Percentiles rank a stretch among this genome's conserved stretches.
These are phyloP conservation scores for Nicotiana knightiana DNA, from an alignment of 257 asterid species.

Conservation along the genomic window DNA sequence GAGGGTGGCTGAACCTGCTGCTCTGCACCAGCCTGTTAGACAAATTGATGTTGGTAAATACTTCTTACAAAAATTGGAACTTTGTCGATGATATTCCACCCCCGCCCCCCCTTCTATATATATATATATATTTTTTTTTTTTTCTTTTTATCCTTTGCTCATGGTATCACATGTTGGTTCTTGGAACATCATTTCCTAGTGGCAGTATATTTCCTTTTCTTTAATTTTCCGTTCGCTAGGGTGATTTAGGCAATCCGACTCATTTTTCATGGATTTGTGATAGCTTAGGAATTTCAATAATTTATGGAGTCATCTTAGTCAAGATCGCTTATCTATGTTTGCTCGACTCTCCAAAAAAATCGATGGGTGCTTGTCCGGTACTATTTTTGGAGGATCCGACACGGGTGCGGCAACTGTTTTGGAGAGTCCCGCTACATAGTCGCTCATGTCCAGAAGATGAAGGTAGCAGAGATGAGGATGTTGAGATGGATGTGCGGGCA, in stretches of 20 bases:
- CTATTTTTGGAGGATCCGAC: no score
- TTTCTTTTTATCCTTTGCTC: neutral
- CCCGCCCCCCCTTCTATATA: neutral
- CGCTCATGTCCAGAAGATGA: no score
- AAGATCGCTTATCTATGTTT: no score
- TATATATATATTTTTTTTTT: no score
- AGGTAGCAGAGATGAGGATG: no score
- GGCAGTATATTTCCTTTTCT: neutral
- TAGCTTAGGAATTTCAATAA: neutral
- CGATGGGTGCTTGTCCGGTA: no score
- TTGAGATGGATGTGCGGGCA: no score
- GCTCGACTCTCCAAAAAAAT: no score
- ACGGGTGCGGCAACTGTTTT: no score
- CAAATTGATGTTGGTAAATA: slow-evolving; percentile 82
- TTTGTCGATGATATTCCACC: slow-evolving; percentile 1
- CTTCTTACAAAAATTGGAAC: slow-evolving; percentile 31
- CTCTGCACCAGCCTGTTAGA: slow-evolving; percentile 37
- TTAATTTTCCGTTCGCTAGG: neutral
- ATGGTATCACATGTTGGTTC: neutral
- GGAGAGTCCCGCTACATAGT: no score
- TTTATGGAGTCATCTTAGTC: slow-evolving; percentile 2
- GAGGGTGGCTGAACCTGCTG: slow-evolving; percentile 44
- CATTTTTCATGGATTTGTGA: neutral
- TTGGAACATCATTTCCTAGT: neutral
- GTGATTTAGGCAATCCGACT: neutral